Percentiles rank a stretch among this genome's conserved stretches.
Evolutionary conservation across 179 eudicot species (phyloP).

Genomic region (Spergularia azorica): DNA sequence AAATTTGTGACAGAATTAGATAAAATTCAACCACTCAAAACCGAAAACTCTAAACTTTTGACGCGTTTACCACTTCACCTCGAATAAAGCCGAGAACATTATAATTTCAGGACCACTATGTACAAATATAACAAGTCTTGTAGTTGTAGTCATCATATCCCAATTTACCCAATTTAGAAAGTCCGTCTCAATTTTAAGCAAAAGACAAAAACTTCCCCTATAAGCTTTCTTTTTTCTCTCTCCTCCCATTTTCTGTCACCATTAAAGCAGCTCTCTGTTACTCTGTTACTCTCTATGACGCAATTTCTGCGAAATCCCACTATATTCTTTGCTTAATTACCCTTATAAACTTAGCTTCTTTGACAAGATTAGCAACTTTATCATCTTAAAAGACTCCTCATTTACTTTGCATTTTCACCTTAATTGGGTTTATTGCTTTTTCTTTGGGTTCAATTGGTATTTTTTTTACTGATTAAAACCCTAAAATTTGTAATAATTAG

Average conservation of each 20-base stretch:
- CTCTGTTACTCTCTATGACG: neutral
- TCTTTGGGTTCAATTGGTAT: too few species aligned
- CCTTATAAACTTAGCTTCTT: neutral
- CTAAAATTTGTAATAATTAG: too few species aligned
- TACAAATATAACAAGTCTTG: too few species aligned
- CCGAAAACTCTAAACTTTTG: too few species aligned
- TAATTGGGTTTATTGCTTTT: neutral
- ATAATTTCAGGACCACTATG: too few species aligned
- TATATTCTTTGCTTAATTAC: neutral
- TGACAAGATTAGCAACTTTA: neutral
- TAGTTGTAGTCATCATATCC: too few species aligned
- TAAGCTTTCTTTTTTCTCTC: neutral
- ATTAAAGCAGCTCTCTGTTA: neutral
- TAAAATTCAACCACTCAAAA: too few species aligned
- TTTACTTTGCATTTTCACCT: neutral
- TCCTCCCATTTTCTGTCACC: neutral
- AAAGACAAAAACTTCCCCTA: neutral
- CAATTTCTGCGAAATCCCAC: conserved; percentile 1
- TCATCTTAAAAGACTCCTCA: neutral
- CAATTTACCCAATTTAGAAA: too few species aligned
- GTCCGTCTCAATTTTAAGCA: neutral
- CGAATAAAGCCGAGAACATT: too few species aligned
- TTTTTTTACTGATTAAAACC: neutral
- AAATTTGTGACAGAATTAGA: too few species aligned
- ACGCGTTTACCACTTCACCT: too few species aligned